Base-by-base conservation (phyloP, 139 green algal species). In the Closterium sp. region DNA sequence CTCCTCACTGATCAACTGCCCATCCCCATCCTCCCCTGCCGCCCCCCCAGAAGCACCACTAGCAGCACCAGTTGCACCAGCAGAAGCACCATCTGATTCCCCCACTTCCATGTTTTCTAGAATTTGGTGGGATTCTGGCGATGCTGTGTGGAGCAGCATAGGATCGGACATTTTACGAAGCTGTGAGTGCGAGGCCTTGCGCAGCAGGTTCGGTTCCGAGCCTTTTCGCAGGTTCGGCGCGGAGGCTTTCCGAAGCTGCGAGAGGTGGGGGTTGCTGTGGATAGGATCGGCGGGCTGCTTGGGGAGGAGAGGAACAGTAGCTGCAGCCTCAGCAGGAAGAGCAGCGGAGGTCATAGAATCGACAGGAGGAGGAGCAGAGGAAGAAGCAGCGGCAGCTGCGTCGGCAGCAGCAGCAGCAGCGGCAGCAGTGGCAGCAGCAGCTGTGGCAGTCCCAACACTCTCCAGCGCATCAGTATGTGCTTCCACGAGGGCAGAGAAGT, bases 1-100 rank as follows among this genome's bases (percentile, higher is more conserved):
- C 94, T 98, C 97, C 5, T 96, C 89, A 10, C 96, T 95, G 13
- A 97, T 96, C 50, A 97, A 89, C 92, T 96, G 95, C 13, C 93
- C 90, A 90, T 30, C n/a, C 21, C 91, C 6, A 92, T 73, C 27
- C 94, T 94, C 30, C 94, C 42, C 45, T 22, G 17, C 17, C 24
- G 50, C 50, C 50, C 50, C 38, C 50, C 50, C 10, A 19, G 10
- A 70, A 70, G 45, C 4, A 70, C 45, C 45, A 70, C 45, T 4
- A 27, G 13, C 50, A 73, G 10, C 50, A 73, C 50, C 50, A 73
- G 50, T 11, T 24, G 50, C 9, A 73, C 50, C 50, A 22, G 50
- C 50, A 73, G 50, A 6, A 73, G 13, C 17, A 21, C 50, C 50
- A 73, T 3, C 50, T 22, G 17, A 73, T 2, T 32, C 86, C 31